Base-by-base conservation (phyloP, 2,329 filamentous ascomycete species). In the Fusarium tjaetaba region DNA sequence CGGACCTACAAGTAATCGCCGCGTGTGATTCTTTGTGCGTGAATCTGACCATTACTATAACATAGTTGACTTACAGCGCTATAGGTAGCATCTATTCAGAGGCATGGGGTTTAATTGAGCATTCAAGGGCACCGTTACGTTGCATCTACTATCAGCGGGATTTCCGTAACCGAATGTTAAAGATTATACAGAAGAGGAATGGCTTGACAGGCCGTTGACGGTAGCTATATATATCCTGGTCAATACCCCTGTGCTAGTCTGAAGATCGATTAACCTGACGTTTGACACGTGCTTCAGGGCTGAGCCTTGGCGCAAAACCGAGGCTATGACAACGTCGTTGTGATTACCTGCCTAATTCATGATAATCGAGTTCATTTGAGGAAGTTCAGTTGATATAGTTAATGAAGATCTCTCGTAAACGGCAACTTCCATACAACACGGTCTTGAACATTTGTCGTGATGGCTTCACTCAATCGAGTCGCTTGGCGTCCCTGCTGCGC, bases 211-310 rank as follows among this genome's bases (percentile, higher is more conserved):
- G 20, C 24, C 11, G 20, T 59, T 51, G 22, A 51, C 32, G 42
- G 43, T 51, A 49, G 56, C 24, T 28, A 59, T 36, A 15, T 58
- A 36, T 15, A 59, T 18, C 56, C 56, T 51, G 15, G 42, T 49
- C 42, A n/a, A 51, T 26, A 34, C 32, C 42, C 56, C 42, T 59
- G 56, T 59, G 56, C n/a, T 51, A n/a, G 30, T 48, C n/a, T 22
- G 32, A 20, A 49, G 24, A 49, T 58, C 26, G 10, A 58, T 34
- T 28, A 24, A 36, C 41, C 13, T 59, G 24, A 59, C 24, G 16
- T 32, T 59, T 38, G 32, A 59, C 56, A 59, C 16, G 56, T 59
- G 56, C 56, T 38, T 59, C 32, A 59, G 34, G 56, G 56, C 56
- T 59, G 56, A 30, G 32, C 20, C 42, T 58, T 34, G 55, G 55